Percentiles rank a stretch among this genome's conserved stretches.
Evolutionary conservation across 768 basidiomycete species (phyloP).

Genomic region (Mycena alexandri): DNA sequence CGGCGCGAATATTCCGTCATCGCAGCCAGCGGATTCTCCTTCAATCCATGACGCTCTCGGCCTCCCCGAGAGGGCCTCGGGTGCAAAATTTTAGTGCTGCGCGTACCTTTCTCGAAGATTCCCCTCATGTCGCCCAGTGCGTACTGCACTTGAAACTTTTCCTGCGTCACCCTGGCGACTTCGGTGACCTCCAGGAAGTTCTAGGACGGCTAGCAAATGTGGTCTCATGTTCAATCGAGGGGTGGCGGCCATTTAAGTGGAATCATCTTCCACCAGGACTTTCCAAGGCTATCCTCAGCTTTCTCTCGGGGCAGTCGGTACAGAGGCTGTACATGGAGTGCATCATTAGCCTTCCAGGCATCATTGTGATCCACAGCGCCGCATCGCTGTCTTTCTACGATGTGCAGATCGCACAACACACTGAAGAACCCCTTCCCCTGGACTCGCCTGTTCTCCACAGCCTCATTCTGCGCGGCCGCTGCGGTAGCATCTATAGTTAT

Average conservation of each 20-base stretch:
- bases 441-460: too few relatives aligned
- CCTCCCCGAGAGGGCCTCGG: not conserved
- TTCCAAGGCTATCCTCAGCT: not conserved
- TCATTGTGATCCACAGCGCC: not conserved
- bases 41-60: not conserved
- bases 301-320: not conserved
- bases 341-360: not conserved
- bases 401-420: not conserved
- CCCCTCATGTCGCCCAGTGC: not conserved
- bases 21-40: not conserved
- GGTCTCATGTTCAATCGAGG: not conserved
- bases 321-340: not conserved
- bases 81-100: not conserved
- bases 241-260: not conserved
- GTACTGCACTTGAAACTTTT: not conserved
- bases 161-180: not conserved
- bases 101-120: not conserved
- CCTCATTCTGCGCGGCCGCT: too few relatives aligned
- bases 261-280: not conserved
- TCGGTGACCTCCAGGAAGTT: not conserved
- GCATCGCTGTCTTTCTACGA: not conserved
- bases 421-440: not conserved
- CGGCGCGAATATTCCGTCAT: not conserved
- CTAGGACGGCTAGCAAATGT: not conserved
- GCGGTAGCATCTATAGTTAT: too few relatives aligned